Percentiles rank a stretch among this genome's conserved stretches.
These are phyloP conservation scores for Fistulifera solaris DNA, from an alignment of 108 stramenopile genomes.

Conservation along the genomic window DNA sequence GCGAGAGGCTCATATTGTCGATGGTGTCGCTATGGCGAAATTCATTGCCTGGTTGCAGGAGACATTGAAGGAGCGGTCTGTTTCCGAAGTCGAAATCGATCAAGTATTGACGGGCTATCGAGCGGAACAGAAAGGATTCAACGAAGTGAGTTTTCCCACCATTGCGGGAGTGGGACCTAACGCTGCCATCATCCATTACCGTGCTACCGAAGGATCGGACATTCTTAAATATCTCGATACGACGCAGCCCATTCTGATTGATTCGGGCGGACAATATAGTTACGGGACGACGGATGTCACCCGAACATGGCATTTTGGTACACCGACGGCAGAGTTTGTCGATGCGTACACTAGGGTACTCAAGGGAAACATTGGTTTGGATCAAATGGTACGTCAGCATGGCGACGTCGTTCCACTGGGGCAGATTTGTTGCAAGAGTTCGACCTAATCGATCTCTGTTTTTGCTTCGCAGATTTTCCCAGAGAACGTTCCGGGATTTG, in stretches of 20 bases:
- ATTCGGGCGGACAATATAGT: slow-evolving; percentile 88
- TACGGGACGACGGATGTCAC: slow-evolving; percentile 99
- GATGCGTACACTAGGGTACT: slow-evolving; percentile 88
- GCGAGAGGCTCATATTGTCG: slow-evolving; percentile 85
- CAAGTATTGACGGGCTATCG: slow-evolving; percentile 74
- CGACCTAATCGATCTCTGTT: too few relatives aligned
- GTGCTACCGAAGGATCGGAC: slow-evolving; percentile 55
- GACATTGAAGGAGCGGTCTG: slow-evolving; percentile 40
- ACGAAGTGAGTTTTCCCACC: slow-evolving; percentile 84
- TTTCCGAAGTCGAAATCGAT: slow-evolving; percentile 89
- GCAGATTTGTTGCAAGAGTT: too few relatives aligned
- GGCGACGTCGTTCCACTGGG: too few relatives aligned
- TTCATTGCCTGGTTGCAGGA: slow-evolving; percentile 83
- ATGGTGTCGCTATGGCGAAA: slow-evolving; percentile 91
- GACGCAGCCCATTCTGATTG: slow-evolving; percentile 77
- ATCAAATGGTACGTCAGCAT: slow-evolving; percentile 60
- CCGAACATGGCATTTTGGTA: slow-evolving; percentile 93
- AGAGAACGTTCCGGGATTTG: slow-evolving; percentile 79
- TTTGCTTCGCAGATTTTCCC: slow-evolving; percentile 45
- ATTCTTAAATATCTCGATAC: slow-evolving; percentile 60
- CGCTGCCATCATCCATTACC: slow-evolving; percentile 97
- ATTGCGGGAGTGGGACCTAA: slow-evolving; percentile 93
- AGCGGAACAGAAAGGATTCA: slow-evolving; percentile 64
- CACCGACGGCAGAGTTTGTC: slow-evolving; percentile 53
- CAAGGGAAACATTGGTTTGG: slow-evolving; percentile 93